A percentile compares a stretch with the other conserved stretches of the same genome.
These are phyloP conservation scores for Yamadazyma dushanensis DNA, from an alignment of 1,139 yeast genomes.

Conservation along the genomic window DNA sequence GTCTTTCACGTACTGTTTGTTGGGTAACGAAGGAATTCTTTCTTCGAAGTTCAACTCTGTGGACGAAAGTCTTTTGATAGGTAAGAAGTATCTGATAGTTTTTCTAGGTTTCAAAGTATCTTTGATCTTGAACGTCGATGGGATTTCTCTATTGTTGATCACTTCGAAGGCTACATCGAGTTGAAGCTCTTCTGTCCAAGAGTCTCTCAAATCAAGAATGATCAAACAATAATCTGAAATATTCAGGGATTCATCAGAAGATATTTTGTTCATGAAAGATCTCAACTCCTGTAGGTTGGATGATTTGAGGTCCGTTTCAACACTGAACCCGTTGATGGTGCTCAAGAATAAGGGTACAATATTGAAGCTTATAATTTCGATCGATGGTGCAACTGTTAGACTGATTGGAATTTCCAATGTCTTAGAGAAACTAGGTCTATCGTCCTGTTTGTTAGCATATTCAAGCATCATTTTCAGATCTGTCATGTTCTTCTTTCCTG, in stretches of 20 bases:
- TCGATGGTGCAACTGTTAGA: constrained; percentile 67
- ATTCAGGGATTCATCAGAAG: constrained; percentile 21
- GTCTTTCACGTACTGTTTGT: constrained; percentile 72
- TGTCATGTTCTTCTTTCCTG: constrained; percentile 74
- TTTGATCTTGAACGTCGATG: constrained; percentile 20
- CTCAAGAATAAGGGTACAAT: constrained; percentile 50
- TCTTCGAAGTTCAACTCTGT: constrained; percentile 42
- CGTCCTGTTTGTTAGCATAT: constrained; percentile 52
- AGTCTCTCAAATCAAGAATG: constrained; percentile 67
- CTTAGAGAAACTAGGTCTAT: constrained; percentile 45
- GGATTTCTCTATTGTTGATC: background rate
- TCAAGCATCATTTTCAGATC: constrained; percentile 67
- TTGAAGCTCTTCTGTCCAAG: constrained; percentile 55
- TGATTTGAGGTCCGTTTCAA: constrained; percentile 15
- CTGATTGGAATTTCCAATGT: constrained; percentile 62
- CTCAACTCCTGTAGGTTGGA: constrained; percentile 13
- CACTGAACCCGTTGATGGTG: constrained; percentile 22
- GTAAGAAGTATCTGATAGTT: constrained; percentile 66
- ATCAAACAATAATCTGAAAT: constrained; percentile 59
- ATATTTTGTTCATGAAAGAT: constrained; percentile 17
- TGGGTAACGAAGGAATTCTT: constrained; percentile 74
- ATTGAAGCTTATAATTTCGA: constrained; percentile 76
- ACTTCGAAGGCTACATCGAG: constrained; percentile 18
- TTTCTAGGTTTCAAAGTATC: constrained; percentile 46
- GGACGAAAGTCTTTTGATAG: constrained; percentile 56